These are phyloP conservation scores for Sporothrix sp. DNA, from an alignment of 2,329 filamentous ascomycete species.

Conservation along the genomic window DNA sequence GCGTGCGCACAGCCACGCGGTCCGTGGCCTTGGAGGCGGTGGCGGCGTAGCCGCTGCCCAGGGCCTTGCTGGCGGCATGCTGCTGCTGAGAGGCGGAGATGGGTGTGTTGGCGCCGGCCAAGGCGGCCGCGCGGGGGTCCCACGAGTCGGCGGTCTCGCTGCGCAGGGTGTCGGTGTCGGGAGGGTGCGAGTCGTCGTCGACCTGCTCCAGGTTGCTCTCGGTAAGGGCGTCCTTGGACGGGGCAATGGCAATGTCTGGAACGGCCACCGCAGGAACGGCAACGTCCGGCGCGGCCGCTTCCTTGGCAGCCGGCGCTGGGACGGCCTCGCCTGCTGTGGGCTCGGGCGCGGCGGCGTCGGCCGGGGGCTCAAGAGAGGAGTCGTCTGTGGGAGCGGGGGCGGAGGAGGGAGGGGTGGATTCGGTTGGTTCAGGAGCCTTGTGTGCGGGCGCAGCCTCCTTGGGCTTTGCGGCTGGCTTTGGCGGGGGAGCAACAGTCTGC, in stretches of 20 bases:
- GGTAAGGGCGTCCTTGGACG: slow-evolving; percentile 75
- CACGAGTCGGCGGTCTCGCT: slow-evolving; percentile 84
- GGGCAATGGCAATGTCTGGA: slow-evolving; percentile 48
- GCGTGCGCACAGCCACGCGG: slow-evolving; percentile 52
- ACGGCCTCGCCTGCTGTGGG: slow-evolving; percentile 22
- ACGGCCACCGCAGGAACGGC: slow-evolving; percentile 33
- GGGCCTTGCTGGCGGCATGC: slow-evolving; percentile 48
- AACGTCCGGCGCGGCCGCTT: slow-evolving; percentile 22
- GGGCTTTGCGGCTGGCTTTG: slow-evolving; percentile 20
- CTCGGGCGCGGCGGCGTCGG: too few relatives aligned
- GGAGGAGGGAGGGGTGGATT: slow-evolving; percentile 32
- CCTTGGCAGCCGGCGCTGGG: slow-evolving; percentile 24
- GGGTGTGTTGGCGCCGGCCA: slow-evolving; percentile 56
- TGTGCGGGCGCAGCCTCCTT: slow-evolving; percentile 22
- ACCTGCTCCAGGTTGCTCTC: slow-evolving; percentile 88
- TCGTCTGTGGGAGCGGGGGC: slow-evolving; percentile 6
- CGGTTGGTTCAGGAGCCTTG: slow-evolving; percentile 29
- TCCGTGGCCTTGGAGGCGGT: slow-evolving; percentile 70
- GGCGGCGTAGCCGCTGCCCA: slow-evolving; percentile 66
- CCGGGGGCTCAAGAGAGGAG: too few relatives aligned
- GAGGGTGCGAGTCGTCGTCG: slow-evolving; percentile 67
- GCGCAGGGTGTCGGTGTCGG: slow-evolving; percentile 70
- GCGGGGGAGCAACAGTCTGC: slow-evolving; percentile 40
- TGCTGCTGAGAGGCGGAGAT: slow-evolving; percentile 54
- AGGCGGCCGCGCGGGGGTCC: slow-evolving; percentile 55